Evolutionary conservation across 108 stramenopile genomes (phyloP).

Genomic region (Pseudonitzschia multiseries): DNA sequence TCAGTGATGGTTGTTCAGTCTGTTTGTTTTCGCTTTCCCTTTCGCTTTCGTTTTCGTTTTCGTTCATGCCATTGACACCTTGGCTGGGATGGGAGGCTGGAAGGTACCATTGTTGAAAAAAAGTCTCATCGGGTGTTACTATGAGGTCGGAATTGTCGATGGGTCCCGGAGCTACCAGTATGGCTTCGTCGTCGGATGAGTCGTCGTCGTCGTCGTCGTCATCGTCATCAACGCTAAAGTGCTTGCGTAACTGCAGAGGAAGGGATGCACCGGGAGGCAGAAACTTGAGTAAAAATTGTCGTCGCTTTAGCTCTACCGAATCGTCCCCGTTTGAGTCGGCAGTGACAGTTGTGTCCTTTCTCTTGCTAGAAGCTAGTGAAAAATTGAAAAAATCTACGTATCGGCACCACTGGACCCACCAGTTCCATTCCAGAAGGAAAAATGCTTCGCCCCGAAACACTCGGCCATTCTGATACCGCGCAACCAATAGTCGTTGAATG

Average conservation of each 20-base stretch:
- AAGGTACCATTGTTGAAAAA: conserved; percentile 39
- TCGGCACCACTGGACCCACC: conserved; percentile 76
- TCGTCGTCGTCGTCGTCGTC: conserved; percentile 34
- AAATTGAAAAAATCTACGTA: conserved; percentile 57
- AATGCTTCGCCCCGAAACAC: conserved; percentile 60
- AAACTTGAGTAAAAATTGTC: conserved; percentile 29
- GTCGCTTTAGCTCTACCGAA: background rate
- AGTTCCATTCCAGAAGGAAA: conserved; percentile 68
- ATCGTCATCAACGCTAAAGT: conserved; percentile 16
- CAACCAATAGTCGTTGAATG: conserved; percentile 34
- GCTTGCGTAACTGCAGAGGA: conserved; percentile 5
- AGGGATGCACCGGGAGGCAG: conserved; percentile 29
- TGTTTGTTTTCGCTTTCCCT: too few relatives aligned
- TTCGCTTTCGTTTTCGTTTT: background rate
- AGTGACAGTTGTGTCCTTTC: background rate
- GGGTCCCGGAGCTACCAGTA: conserved; percentile 35
- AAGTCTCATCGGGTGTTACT: conserved; percentile 15
- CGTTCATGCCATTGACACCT: background rate
- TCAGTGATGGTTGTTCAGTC: conserved; percentile 12
- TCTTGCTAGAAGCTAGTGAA: background rate
- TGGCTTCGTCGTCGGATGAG: conserved; percentile 26
- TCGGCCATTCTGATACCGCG: conserved; percentile 27
- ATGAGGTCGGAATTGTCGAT: conserved; percentile 69
- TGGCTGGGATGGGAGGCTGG: background rate
- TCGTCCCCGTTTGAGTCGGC: background rate